Evolutionary conservation across 345 rosid species (phyloP).

Genomic region (Pseudoturritis turrita): DNA sequence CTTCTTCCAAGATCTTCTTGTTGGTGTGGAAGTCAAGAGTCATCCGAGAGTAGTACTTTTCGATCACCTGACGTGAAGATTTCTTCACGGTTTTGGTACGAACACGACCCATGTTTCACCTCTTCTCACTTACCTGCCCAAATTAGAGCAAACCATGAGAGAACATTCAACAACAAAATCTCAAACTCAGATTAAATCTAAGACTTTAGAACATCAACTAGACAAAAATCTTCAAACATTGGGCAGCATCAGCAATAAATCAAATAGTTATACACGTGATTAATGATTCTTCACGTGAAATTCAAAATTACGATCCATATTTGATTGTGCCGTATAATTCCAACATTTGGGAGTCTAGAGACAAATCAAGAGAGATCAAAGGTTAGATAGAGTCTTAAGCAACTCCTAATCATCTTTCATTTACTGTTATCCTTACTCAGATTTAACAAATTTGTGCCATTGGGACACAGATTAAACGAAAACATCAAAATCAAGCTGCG

Average conservation of each 20-base stretch:
- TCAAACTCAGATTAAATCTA: too few species aligned
- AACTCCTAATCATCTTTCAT: neutral
- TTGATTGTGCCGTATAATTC: too few species aligned
- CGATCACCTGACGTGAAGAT: constrained; percentile 79
- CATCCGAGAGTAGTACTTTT: constrained; percentile 81
- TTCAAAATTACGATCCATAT: neutral
- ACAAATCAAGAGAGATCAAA: too few species aligned
- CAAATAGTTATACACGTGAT: neutral
- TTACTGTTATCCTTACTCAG: neutral
- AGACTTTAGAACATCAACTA: too few species aligned
- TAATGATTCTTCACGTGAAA: too few species aligned
- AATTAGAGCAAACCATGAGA: neutral
- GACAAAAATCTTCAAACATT: too few species aligned
- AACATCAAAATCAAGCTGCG: neutral
- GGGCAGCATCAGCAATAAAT: neutral
- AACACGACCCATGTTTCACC: constrained; percentile 64
- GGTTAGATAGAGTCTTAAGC: neutral
- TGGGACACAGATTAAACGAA: neutral
- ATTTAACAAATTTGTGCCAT: too few species aligned
- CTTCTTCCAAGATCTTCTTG: constrained; percentile 82
- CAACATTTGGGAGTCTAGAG: neutral
- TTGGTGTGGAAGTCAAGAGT: constrained; percentile 87
- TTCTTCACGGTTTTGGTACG: constrained; percentile 88
- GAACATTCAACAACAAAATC: neutral
- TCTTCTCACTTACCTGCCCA: neutral